Conservation (phyloP, 768 basidiomycete species). For the Daedalea quercina region DNA sequence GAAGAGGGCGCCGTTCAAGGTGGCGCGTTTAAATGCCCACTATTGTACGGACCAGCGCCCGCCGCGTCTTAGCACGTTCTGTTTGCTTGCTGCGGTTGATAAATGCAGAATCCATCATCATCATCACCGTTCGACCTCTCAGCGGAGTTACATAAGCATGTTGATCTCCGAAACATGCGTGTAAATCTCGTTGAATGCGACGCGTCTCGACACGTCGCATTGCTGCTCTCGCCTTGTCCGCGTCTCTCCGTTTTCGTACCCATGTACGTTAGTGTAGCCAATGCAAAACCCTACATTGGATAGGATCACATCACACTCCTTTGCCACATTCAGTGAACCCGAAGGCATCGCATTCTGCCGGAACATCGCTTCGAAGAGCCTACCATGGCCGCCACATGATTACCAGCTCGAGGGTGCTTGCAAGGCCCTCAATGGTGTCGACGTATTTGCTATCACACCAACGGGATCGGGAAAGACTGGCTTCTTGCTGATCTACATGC, state of each 20-base stretch:
- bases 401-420: slow-evolving; percentile 16
- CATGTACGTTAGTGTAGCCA: no score
- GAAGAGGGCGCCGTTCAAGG: no score
- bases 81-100: neutral
- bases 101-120: neutral
- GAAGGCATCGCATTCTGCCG: slow-evolving; percentile 8
- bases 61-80: no score
- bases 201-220: no score
- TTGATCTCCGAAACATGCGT: neutral
- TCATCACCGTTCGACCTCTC: neutral
- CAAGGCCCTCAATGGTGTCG: slow-evolving; percentile 11
- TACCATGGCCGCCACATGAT: slow-evolving; percentile 16
- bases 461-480: slow-evolving; percentile 20
- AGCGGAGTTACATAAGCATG: neutral
- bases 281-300: no score
- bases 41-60: no score
- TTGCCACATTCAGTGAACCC: neutral
- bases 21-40: no score
- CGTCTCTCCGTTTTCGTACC: no score
- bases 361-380: slow-evolving; percentile 8
- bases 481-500: slow-evolving; percentile 15
- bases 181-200: no score
- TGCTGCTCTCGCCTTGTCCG: no score
- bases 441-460: slow-evolving; percentile 14
- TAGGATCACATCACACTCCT: slow-evolving; percentile 9